Evolutionary conservation across 2,329 filamentous ascomycete species (phyloP).

Genomic region (Metarhizium brunneum): DNA sequence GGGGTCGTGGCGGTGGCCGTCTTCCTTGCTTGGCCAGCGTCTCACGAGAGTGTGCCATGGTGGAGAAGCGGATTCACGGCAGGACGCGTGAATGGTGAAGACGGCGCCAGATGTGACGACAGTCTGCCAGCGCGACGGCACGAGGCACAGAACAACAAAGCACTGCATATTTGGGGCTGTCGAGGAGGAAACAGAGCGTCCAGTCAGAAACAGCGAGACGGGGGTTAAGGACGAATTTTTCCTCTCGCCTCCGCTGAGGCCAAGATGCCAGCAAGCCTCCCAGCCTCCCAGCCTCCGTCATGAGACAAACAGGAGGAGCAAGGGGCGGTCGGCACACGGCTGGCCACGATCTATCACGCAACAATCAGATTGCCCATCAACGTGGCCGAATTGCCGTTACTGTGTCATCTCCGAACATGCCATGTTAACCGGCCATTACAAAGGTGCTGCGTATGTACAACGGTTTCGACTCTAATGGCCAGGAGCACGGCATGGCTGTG

Average conservation of each 20-base stretch:
- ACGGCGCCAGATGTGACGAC: conserved; percentile 20
- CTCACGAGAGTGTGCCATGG: conserved; percentile 10
- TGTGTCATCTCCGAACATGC: background rate
- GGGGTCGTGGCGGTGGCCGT: conserved; percentile 24
- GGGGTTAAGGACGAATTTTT: background rate
- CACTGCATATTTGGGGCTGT: conserved; percentile 23
- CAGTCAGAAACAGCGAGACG: background rate
- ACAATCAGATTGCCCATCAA: background rate
- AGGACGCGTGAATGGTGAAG: conserved; percentile 27
- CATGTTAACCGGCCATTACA: background rate
- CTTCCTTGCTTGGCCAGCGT: conserved; percentile 26
- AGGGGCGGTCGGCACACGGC: background rate
- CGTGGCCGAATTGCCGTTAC: background rate
- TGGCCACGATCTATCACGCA: background rate
- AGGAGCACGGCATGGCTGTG: background rate
- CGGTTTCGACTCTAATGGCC: background rate
- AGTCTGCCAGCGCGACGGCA: conserved; percentile 10
- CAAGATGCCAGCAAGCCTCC: background rate
- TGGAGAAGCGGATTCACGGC: background rate
- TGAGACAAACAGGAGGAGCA: background rate
- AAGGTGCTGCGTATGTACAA: background rate
- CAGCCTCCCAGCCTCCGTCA: background rate
- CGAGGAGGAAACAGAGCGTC: background rate
- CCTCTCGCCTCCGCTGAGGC: background rate
- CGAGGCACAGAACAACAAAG: conserved; percentile 34